Evolutionary conservation across 2,329 filamentous ascomycete genomes (phyloP).

Genomic region (Aspergillus eucalypticola): DNA sequence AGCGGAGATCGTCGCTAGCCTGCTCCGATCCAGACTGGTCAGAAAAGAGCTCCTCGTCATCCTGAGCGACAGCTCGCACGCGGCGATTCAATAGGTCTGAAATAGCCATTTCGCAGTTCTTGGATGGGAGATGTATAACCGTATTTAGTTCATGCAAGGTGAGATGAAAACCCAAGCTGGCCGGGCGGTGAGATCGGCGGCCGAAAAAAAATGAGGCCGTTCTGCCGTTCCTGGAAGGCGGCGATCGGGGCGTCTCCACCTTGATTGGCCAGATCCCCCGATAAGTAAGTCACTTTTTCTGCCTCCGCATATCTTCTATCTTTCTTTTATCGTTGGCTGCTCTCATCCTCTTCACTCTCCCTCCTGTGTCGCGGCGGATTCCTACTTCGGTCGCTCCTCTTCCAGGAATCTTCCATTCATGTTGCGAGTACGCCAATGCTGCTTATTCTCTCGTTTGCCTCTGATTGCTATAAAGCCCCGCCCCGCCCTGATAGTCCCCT

Average conservation of each 20-base stretch:
- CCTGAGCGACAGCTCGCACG: conserved; percentile 42
- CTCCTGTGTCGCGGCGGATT: neutral
- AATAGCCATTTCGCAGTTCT: conserved; percentile 35
- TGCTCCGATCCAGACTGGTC: conserved; percentile 29
- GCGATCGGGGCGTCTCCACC: neutral
- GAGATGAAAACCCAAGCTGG: neutral
- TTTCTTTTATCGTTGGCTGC: no score
- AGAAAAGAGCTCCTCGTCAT: conserved; percentile 45
- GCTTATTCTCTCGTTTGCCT: neutral
- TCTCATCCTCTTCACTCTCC: neutral
- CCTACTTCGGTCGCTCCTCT: neutral
- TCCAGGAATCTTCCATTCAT: neutral
- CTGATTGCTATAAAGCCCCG: neutral
- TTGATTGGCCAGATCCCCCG: neutral
- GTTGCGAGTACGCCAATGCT: conserved; percentile 4
- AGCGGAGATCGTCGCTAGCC: conserved; percentile 18
- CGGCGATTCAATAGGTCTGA: conserved; percentile 43
- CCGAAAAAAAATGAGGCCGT: neutral
- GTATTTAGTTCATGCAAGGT: neutral
- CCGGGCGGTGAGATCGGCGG: conserved; percentile 1
- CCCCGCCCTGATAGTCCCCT: neutral
- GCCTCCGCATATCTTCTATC: no score
- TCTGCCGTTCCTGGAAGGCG: neutral
- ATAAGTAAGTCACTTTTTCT: no score
- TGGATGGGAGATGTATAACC: neutral